Evolutionary conservation across 768 basidiomycete genomes (phyloP), one percentile per base, ranked within the genome.

Genomic region (Naematelia encephala): DNA sequence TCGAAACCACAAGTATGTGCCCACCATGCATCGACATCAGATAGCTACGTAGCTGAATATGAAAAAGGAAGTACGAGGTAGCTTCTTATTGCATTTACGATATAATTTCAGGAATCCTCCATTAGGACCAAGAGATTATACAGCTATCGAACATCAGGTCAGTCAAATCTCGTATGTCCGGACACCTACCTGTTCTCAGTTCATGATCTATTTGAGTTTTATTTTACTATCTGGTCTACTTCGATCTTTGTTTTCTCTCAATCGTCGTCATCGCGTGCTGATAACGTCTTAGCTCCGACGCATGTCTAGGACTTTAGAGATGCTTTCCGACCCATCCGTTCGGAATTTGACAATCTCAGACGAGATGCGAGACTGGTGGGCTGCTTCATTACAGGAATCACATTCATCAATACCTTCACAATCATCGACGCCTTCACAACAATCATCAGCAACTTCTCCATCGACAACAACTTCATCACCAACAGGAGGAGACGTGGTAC

Each of bases 141-240:
- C 70, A 8, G 76, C 76, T 2, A 77, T 77, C 26, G 76, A 77
- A 56, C 68, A 77, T 64, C 72, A 74, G 67, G 76, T 71, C 34
- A 55, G 73, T 62, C 5, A n/a, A n/a, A n/a, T n/a, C n/a, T n/a
- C n/a, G n/a, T n/a, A n/a, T n/a, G n/a, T n/a, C n/a, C n/a, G n/a
- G n/a, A n/a, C n/a, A n/a, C n/a, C n/a, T n/a, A n/a, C n/a, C n/a
- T n/a, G n/a, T n/a, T n/a, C n/a, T n/a, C n/a, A n/a, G n/a, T n/a
- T n/a, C n/a, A n/a, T n/a, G n/a, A n/a, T n/a, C n/a, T n/a, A n/a
- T n/a, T n/a, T n/a, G n/a, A n/a, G n/a, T n/a, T n/a, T n/a, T n/a
- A n/a, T n/a, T n/a, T n/a, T n/a, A n/a, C n/a, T n/a, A n/a, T n/a
- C n/a, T n/a, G n/a, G n/a, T n/a, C n/a, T n/a, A n/a, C n/a, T n/a